These are phyloP conservation scores for Pugionium cornutum DNA, from an alignment of 345 rosid species.

Conservation along the genomic window DNA sequence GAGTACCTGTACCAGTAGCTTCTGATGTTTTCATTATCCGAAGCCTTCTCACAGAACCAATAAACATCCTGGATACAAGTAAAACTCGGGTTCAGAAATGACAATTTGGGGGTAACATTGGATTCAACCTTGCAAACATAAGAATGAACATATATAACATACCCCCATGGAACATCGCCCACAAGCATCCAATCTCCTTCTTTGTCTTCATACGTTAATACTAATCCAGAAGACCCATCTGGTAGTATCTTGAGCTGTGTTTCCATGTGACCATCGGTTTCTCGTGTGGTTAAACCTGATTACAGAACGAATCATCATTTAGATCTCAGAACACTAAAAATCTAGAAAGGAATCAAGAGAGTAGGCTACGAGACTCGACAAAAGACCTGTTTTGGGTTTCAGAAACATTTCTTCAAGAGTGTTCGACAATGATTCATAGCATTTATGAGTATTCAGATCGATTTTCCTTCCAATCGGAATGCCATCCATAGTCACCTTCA, in stretches of 20 bases:
- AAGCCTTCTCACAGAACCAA: constrained; percentile 77
- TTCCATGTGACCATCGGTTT: constrained; percentile 25
- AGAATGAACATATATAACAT: constrained; percentile 24
- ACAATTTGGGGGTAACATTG: background rate
- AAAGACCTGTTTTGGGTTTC: constrained; percentile 39
- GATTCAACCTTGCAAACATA: background rate
- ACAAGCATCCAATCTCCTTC: constrained; percentile 99
- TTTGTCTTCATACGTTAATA: constrained; percentile 82
- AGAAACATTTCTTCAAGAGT: constrained; percentile 79
- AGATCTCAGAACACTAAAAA: background rate
- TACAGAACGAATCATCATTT: constrained; percentile 20
- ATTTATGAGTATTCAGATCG: constrained; percentile 66
- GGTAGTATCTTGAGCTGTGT: constrained; percentile 51
- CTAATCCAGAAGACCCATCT: constrained; percentile 76
- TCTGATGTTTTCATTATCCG: constrained; percentile 81
- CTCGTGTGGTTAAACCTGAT: constrained; percentile 42
- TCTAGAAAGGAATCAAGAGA: background rate
- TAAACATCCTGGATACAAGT: constrained; percentile 69
- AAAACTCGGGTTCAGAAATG: background rate
- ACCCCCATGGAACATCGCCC: constrained; percentile 99
- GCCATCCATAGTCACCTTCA: constrained; percentile 98
- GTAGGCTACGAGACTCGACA: background rate
- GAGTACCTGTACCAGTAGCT: constrained; percentile 68
- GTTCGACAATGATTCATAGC: constrained; percentile 68
- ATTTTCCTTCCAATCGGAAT: constrained; percentile 91